phyloP scores from a whole-genome alignment of 805 yeast genomes.

The Komagataella pastoris region DNA sequence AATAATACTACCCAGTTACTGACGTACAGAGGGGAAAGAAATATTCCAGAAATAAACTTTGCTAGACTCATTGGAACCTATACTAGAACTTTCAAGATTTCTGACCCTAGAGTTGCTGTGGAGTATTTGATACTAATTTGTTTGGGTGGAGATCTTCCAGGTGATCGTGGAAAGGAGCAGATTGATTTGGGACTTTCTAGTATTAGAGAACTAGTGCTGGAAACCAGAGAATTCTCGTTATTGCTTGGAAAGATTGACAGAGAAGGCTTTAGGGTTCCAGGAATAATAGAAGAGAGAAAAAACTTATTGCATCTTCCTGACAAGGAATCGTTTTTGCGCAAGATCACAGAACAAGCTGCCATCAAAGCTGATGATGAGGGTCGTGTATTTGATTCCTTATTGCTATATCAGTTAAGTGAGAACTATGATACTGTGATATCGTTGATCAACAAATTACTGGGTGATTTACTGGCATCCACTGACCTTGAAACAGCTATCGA shows the following conservation, averaged over 20 bases:
- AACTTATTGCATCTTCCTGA: slow-evolving; percentile 43
- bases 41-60: slow-evolving; percentile 20
- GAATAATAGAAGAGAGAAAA: slow-evolving; percentile 72
- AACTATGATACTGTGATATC: slow-evolving; percentile 73
- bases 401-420: slow-evolving; percentile 78
- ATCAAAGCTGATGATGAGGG: slow-evolving; percentile 86
- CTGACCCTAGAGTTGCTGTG: slow-evolving; percentile 86
- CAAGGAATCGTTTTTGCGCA: slow-evolving; percentile 46
- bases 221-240: slow-evolving; percentile 72
- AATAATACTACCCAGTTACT: not conserved
- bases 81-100: slow-evolving; percentile 67
- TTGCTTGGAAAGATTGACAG: slow-evolving; percentile 74
- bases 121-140: slow-evolving; percentile 73
- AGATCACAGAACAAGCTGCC: slow-evolving; percentile 79
- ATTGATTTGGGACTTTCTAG: slow-evolving; percentile 59
- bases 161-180: slow-evolving; percentile 23
- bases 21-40: not conserved
- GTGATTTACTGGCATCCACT: slow-evolving; percentile 61
- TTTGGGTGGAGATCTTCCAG: slow-evolving; percentile 25
- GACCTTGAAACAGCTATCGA: slow-evolving; percentile 44
- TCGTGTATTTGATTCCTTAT: slow-evolving; percentile 69
- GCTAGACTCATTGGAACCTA: slow-evolving; percentile 66
- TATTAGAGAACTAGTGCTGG: slow-evolving; percentile 69
- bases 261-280: slow-evolving; percentile 70
- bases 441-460: slow-evolving; percentile 61